Conservation (phyloP, 1,139 yeast species). For the Yamadazyma oceani region DNA sequence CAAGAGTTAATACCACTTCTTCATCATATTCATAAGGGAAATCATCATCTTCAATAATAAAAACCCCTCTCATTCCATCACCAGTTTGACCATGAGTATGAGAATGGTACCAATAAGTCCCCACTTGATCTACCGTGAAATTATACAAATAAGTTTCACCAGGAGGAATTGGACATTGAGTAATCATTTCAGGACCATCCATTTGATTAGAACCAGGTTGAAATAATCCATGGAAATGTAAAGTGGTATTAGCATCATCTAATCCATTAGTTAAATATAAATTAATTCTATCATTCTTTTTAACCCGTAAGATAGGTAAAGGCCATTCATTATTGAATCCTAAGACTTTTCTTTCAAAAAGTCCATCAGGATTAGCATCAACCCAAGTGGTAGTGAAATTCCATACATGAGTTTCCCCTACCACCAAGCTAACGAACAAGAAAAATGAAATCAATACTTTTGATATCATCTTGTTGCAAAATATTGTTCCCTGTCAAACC, state of each 20-base stretch:
- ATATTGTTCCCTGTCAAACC: too few relatives aligned
- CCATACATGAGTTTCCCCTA: constrained; percentile 51
- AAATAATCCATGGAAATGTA: constrained; percentile 78
- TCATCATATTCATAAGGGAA: constrained; percentile 62
- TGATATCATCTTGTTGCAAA: constrained; percentile 11
- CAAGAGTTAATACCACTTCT: constrained; percentile 53
- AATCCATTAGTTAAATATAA: constrained; percentile 61
- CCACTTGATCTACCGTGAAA: constrained; percentile 67
- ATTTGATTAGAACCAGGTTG: constrained; percentile 59
- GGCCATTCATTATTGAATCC: constrained; percentile 78
- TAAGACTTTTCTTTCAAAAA: constrained; percentile 48
- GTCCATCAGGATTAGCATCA: constrained; percentile 61
- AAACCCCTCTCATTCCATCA: constrained; percentile 75
- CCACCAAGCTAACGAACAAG: constrained; percentile 13
- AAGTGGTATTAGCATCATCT: constrained; percentile 52
- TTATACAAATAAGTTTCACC: constrained; percentile 63
- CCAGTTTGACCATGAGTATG: constrained; percentile 76
- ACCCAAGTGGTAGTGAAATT: constrained; percentile 57
- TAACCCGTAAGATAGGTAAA: constrained; percentile 64
- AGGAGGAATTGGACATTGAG: constrained; percentile 77
- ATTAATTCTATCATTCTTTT: constrained; percentile 60
- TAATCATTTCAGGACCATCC: constrained; percentile 80
- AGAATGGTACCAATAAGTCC: constrained; percentile 84
- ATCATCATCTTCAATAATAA: constrained; percentile 63
- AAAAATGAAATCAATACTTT: constrained; percentile 9